Evolutionary conservation across 352 stramenopile species (phyloP).

Genomic region (Phytophthora ohioensis): DNA sequence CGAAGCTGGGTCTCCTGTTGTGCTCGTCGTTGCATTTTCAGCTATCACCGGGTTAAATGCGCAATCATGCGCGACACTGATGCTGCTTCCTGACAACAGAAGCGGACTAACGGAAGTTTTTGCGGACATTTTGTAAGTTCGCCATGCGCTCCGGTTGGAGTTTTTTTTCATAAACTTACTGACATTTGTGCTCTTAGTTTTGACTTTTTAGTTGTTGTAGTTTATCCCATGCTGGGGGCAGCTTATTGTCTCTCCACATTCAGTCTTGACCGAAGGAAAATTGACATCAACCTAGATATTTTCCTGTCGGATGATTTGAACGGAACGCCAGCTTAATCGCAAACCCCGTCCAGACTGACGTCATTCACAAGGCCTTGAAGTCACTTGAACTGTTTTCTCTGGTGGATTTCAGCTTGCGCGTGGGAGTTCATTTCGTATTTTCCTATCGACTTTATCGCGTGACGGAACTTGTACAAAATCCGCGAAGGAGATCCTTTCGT

Average conservation of each 20-base stretch:
- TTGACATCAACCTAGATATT: conserved; percentile 40
- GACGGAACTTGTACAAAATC: conserved; percentile 4
- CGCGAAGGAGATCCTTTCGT: not conserved
- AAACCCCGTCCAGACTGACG: conserved; percentile 31
- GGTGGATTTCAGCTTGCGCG: conserved; percentile 26
- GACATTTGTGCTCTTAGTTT: conserved; percentile 25
- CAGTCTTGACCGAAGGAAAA: conserved; percentile 25
- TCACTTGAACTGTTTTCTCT: conserved; percentile 40
- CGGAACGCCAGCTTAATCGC: conserved; percentile 29
- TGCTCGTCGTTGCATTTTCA: conserved; percentile 16
- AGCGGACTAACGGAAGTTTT: not conserved
- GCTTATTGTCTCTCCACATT: conserved; percentile 43
- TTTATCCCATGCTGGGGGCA: conserved; percentile 38
- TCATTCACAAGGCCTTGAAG: conserved; percentile 34
- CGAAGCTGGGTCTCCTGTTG: conserved; percentile 12
- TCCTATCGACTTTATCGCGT: conserved; percentile 5
- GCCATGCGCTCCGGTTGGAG: not conserved
- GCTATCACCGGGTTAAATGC: conserved; percentile 19
- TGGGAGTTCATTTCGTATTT: conserved; percentile 21
- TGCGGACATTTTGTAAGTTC: conserved; percentile 11
- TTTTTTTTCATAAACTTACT: not conserved
- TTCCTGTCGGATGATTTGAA: conserved; percentile 42
- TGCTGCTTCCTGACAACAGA: conserved; percentile 4
- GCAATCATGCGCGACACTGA: conserved; percentile 4
- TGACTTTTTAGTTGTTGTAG: conserved; percentile 39